These are phyloP conservation scores for Aspergillus ochraceus DNA, from an alignment of 2,329 filamentous ascomycete genomes.

Conservation along the genomic window DNA sequence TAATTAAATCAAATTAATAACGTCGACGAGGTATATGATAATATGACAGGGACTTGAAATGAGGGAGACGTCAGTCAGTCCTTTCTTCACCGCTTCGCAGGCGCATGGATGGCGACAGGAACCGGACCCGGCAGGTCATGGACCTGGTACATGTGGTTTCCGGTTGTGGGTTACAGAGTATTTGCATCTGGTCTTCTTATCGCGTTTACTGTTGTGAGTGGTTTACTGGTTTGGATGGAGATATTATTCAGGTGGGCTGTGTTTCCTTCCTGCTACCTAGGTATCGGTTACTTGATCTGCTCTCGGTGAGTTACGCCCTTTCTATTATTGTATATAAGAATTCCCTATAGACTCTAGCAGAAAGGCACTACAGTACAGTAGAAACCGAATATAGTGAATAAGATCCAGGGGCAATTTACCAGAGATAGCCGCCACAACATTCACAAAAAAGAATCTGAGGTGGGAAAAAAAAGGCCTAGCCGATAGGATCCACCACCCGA, in stretches of 20 bases:
- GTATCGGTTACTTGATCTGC: background rate
- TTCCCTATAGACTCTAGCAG: background rate
- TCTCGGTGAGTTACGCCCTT: background rate
- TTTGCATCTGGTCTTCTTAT: background rate
- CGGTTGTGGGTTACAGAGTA: slow-evolving; percentile 1
- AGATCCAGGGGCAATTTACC: background rate
- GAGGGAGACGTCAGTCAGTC: background rate
- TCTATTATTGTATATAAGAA: no score
- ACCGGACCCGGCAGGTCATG: background rate
- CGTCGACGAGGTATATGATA: background rate
- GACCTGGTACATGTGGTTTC: background rate
- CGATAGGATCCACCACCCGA: background rate
- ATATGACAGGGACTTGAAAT: background rate
- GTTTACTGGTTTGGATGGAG: background rate
- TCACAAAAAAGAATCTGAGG: background rate
- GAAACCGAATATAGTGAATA: no score
- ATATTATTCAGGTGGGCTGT: background rate
- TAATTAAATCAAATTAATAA: no score
- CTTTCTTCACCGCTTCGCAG: slow-evolving; percentile 5
- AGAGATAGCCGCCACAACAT: background rate
- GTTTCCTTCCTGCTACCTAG: background rate
- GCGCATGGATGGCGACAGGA: slow-evolving; percentile 2
- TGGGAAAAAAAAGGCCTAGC: background rate
- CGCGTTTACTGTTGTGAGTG: background rate
- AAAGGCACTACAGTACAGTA: no score